These are phyloP conservation scores for Alternaria ethzedia DNA, from an alignment of 2,329 filamentous ascomycete species.

Conservation along the genomic window DNA sequence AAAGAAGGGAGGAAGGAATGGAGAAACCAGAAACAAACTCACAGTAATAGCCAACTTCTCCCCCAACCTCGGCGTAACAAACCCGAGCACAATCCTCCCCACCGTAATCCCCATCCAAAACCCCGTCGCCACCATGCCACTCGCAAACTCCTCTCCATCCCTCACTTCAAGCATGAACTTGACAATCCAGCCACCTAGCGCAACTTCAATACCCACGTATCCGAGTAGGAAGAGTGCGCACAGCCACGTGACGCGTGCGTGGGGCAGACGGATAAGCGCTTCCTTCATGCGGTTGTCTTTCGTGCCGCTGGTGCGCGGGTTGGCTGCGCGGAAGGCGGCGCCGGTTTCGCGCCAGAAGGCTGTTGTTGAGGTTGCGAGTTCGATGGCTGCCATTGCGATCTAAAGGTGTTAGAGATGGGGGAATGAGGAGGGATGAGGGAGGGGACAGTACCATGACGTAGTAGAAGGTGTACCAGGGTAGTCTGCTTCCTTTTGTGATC, in stretches of 20 bases:
- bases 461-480: constrained; percentile 77
- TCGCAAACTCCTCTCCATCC: constrained; percentile 70
- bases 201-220: constrained; percentile 81
- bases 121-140: constrained; percentile 77
- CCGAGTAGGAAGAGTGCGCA: constrained; percentile 75
- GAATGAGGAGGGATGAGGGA: neutral
- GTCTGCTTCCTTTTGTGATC: constrained; percentile 63
- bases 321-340: constrained; percentile 60
- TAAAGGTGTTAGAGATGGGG: constrained; percentile 17
- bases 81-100: constrained; percentile 75
- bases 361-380: constrained; percentile 58
- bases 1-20: neutral
- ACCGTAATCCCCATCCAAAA: constrained; percentile 86
- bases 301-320: constrained; percentile 52
- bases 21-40: constrained; percentile 14
- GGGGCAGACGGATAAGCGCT: constrained; percentile 54
- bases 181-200: constrained; percentile 80
- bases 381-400: constrained; percentile 63
- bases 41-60: constrained; percentile 66
- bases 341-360: constrained; percentile 71
- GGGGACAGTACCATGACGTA: constrained; percentile 69
- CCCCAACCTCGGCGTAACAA: constrained; percentile 75
- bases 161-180: constrained; percentile 82
- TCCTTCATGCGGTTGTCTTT: constrained; percentile 59
- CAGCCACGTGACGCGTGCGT: constrained; percentile 72